A percentile compares a stretch with the other conserved stretches of the same genome.
These are phyloP conservation scores for Colletotrichum caudatum DNA, from an alignment of 2,329 filamentous ascomycete species.

Conservation along the genomic window DNA sequence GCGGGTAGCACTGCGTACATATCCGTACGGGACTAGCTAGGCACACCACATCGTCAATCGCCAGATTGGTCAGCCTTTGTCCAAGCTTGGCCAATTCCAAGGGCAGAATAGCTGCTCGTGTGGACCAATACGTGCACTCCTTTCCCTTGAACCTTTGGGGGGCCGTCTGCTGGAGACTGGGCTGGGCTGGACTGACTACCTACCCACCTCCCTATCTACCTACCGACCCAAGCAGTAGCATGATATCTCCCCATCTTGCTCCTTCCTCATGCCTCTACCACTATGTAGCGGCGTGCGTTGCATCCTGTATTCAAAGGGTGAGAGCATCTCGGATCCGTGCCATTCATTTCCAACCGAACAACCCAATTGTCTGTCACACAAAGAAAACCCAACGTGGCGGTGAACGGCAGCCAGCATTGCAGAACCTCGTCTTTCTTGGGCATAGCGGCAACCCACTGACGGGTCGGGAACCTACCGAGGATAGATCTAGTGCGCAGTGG, in stretches of 20 bases:
- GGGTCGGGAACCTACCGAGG: conserved; percentile 42
- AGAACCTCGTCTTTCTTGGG: conserved; percentile 41
- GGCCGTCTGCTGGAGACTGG: not conserved
- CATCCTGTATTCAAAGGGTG: conserved; percentile 20
- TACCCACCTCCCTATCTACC: no score
- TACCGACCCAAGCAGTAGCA: not conserved
- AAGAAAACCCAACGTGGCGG: conserved; percentile 42
- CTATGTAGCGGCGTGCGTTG: not conserved
- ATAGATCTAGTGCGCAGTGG: conserved; percentile 36
- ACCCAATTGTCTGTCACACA: conserved; percentile 43
- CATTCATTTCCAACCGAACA: conserved; percentile 19
- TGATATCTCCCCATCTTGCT: not conserved
- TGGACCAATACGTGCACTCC: conserved; percentile 30
- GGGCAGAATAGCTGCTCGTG: conserved; percentile 34
- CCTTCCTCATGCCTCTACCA: conserved; percentile 3
- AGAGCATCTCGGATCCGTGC: conserved; percentile 23
- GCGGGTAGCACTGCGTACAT: conserved; percentile 12
- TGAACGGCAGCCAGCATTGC: conserved; percentile 40
- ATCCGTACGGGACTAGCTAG: not conserved
- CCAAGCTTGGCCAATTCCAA: conserved; percentile 14
- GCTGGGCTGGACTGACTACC: not conserved
- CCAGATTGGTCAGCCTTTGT: conserved; percentile 23
- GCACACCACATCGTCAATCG: conserved; percentile 2
- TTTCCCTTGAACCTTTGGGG: not conserved
- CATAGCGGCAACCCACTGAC: conserved; percentile 30